Evolutionary conservation across 805 yeast genomes (phyloP), one percentile per base, ranked within the genome.

Genomic region (Kluyveromyces siamensis): DNA sequence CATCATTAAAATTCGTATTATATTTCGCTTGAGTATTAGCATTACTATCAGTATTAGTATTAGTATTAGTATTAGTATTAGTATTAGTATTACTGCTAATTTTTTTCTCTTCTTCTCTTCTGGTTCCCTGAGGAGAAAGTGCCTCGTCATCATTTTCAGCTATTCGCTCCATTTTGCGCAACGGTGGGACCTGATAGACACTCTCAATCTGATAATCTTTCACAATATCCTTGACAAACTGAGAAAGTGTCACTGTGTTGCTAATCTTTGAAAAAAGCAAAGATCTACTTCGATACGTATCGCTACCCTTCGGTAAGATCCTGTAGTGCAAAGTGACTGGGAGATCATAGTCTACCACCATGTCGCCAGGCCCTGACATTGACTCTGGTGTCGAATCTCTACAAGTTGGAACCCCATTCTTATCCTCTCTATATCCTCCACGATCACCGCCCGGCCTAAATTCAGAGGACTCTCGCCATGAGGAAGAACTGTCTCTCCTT

Each of bases 191-290:
- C 49, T 77, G 59, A 48, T 73, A 72, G 51, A 80, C 72, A 55
- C 76, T 77, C 60, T 83, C 89, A 36, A 83, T 72, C 0, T 87
- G 84, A 3, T 85, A 87, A 58, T 61, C 72, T 40, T 76, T 76
- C 9, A 82, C 70, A 33, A 67, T 62, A 42, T 77, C 72, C 40
- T 79, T 46, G 14, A 58, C 52, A 48, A 64, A 61, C 14, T 52
- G 48, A 40, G 59, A 58, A 6, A 62, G 33, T 35, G 51, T 50
- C 7, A 60, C 50, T 6, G 58, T 51, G 25, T 51, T 46, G 47
- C 54, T 53, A 16, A 64, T 52, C 40, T 64, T 62, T 41, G 59
- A 58, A 36, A 64, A 56, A 16, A 63, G 52, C 39, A 64, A 40
- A 8, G 68, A 64, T 35, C 67, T 55, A 19, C 67, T 64, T 42